A percentile compares a stretch with the other conserved stretches of the same genome.
Evolutionary conservation across 2,329 filamentous ascomycete genomes (phyloP).

Genomic region (Macrophomina pseudophaseolina): DNA sequence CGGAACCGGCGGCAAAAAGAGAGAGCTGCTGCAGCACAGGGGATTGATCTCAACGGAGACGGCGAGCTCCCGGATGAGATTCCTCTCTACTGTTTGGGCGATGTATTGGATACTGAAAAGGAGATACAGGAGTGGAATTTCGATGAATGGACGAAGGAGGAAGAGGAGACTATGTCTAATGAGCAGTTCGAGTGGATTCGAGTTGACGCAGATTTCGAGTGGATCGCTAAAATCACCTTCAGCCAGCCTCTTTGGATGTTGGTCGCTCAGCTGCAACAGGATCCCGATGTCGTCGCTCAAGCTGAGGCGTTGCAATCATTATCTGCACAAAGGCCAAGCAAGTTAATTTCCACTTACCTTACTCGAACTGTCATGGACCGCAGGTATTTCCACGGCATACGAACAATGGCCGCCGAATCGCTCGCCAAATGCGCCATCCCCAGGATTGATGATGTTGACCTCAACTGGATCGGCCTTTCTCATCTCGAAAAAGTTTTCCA

Average conservation of each 20-base stretch:
- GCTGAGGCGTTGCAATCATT: constrained; percentile 77
- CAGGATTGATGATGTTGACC: constrained; percentile 54
- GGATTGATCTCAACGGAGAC: constrained; percentile 66
- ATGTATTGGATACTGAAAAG: constrained; percentile 81
- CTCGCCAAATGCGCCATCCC: constrained; percentile 75
- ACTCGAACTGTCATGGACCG: constrained; percentile 87
- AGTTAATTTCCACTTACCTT: constrained; percentile 86
- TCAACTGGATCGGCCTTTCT: constrained; percentile 77
- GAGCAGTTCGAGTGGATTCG: constrained; percentile 99
- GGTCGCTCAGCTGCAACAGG: constrained; percentile 94
- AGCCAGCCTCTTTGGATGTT: constrained; percentile 97
- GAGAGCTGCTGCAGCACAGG: constrained; percentile 67
- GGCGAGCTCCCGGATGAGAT: constrained; percentile 71
- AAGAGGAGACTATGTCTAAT: constrained; percentile 88
- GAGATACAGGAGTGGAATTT: constrained; percentile 85
- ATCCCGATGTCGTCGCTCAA: constrained; percentile 92
- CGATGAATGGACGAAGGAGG: constrained; percentile 86
- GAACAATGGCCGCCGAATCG: constrained; percentile 80
- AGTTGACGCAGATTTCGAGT: constrained; percentile 97
- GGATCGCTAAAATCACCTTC: constrained; percentile 84
- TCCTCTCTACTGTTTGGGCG: constrained; percentile 88
- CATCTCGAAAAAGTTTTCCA: constrained; percentile 87
- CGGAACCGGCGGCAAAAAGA: constrained; percentile 83
- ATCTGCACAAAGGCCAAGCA: constrained; percentile 69
- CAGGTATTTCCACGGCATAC: constrained; percentile 92